Conservation (phyloP, 2,329 filamentous ascomycete species). For the Verticillium isaacii region DNA sequence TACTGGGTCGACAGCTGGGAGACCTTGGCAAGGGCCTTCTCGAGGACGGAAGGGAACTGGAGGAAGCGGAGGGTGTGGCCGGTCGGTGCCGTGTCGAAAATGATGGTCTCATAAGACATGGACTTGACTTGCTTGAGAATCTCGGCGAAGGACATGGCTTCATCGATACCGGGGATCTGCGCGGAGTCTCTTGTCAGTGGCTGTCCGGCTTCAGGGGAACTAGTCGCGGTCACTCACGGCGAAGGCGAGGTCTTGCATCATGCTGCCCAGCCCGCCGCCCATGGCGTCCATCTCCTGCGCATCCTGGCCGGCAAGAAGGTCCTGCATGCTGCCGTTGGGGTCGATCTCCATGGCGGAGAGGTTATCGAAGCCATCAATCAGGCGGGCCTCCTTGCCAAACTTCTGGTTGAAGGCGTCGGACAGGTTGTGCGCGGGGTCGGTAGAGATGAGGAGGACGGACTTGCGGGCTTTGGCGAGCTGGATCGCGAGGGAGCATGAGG, state of each 20-base stretch:
- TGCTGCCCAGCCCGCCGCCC: constrained; percentile 74
- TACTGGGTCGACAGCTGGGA: constrained; percentile 92
- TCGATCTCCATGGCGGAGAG: constrained; percentile 99
- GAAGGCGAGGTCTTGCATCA: constrained; percentile 99
- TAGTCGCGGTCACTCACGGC: constrained; percentile 55
- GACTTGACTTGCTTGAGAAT: constrained; percentile 99
- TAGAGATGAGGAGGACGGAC: constrained; percentile 95
- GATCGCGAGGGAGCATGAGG: constrained; percentile 95
- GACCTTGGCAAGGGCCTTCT: constrained; percentile 97
- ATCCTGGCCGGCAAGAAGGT: constrained; percentile 73
- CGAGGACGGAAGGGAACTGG: constrained; percentile 95
- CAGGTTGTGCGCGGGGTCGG: constrained; percentile 96
- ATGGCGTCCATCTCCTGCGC: constrained; percentile 61
- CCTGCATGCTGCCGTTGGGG: constrained; percentile 95
- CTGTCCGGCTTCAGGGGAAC: background rate
- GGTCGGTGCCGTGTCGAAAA: constrained; percentile 97
- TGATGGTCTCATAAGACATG: constrained; percentile 96
- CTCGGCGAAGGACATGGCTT: constrained; percentile 99
- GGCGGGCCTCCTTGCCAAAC: constrained; percentile 95
- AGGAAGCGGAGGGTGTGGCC: constrained; percentile 98
- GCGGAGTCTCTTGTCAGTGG: background rate
- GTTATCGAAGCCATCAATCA: constrained; percentile 88
- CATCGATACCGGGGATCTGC: constrained; percentile 95
- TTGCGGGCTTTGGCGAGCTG: constrained; percentile 93
- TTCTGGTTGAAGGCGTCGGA: constrained; percentile 98